Conservation (phyloP, 768 basidiomycete species). For the Pulveroboletus sp. region DNA sequence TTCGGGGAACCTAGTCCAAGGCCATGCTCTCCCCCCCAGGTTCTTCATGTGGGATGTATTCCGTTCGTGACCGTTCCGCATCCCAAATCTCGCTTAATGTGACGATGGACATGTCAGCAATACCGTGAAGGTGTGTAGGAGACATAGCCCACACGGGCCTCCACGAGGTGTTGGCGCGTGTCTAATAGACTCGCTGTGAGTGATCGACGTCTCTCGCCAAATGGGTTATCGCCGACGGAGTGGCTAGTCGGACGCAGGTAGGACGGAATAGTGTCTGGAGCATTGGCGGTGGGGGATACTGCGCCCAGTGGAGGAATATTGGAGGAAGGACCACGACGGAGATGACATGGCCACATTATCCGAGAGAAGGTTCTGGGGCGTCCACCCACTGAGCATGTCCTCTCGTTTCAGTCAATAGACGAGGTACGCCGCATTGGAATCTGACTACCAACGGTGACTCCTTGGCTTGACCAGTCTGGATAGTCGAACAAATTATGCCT, state of each 20-base stretch:
- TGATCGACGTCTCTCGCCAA: neutral
- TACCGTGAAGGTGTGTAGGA: constrained; percentile 3
- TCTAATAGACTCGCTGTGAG: neutral
- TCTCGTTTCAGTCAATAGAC: too few species aligned
- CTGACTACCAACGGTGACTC: too few species aligned
- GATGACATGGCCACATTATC: too few species aligned
- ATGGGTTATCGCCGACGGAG: constrained; percentile 7
- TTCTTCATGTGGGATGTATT: neutral
- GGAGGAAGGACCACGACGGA: too few species aligned
- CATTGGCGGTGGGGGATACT: too few species aligned
- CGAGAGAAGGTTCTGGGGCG: too few species aligned
- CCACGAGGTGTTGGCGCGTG: constrained; percentile 5
- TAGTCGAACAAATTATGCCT: too few species aligned
- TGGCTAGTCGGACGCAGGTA: constrained; percentile 11
- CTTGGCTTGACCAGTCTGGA: too few species aligned
- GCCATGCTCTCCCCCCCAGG: neutral
- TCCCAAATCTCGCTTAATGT: constrained; percentile 6
- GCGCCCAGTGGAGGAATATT: too few species aligned
- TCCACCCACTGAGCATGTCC: too few species aligned
- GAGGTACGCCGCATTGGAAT: too few species aligned
- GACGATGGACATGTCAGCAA: constrained; percentile 6
- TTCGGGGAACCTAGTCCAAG: constrained; percentile 8
- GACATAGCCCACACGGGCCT: constrained; percentile 1
- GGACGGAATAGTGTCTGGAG: neutral
- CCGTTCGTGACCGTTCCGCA: neutral